phyloP scores from a whole-genome alignment of 805 yeast genomes.

The Yarrowia bubula region DNA sequence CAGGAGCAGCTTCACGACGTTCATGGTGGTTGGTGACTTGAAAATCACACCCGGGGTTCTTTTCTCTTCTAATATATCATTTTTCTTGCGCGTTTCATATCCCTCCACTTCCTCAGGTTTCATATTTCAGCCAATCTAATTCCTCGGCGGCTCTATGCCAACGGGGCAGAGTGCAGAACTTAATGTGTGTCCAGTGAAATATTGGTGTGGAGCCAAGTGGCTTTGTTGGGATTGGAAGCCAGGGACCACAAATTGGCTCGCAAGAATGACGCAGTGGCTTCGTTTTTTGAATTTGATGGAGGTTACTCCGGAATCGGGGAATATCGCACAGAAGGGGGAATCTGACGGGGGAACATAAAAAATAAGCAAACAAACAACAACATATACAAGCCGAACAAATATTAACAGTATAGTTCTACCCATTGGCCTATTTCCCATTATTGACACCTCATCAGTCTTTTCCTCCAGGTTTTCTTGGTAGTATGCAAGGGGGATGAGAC shows the following conservation, averaged over 20 bases:
- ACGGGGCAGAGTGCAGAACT: constrained; percentile 1
- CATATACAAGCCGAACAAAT: too few relatives aligned
- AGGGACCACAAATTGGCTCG: too few relatives aligned
- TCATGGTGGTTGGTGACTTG: neutral
- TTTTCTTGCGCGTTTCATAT: neutral
- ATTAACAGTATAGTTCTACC: too few relatives aligned
- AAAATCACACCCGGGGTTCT: neutral
- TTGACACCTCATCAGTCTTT: neutral
- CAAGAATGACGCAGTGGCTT: too few relatives aligned
- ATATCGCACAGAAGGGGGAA: too few relatives aligned
- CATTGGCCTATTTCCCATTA: neutral
- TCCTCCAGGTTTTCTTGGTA: constrained; percentile 1
- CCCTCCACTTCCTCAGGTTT: neutral
- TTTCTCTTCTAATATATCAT: neutral
- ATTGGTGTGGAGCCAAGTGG: neutral
- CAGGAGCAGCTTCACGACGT: neutral
- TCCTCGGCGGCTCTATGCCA: constrained; percentile 19
- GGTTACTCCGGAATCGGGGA: too few relatives aligned
- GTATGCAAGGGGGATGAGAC: constrained; percentile 10
- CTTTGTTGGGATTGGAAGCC: neutral
- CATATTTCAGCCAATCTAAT: neutral
- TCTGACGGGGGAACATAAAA: too few relatives aligned
- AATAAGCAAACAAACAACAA: too few relatives aligned
- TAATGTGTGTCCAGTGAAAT: neutral
- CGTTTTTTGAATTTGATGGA: too few relatives aligned